Evolutionary conservation across 2,329 filamentous ascomycete genomes (phyloP).

Genomic region (Sclerotinia sclerotiorum): DNA sequence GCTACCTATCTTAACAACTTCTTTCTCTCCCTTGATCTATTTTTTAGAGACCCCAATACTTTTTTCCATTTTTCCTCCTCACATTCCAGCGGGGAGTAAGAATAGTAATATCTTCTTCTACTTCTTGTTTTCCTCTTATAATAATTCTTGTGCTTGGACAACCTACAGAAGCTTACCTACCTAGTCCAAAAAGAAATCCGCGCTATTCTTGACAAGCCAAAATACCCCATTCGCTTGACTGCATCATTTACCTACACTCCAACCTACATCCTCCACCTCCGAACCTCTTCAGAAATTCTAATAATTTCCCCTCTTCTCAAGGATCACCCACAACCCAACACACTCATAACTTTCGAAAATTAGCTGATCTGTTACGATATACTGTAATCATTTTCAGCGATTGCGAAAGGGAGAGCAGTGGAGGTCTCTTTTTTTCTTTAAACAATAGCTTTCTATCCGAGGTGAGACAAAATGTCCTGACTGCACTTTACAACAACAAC

Average conservation of each 20-base stretch:
- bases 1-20: background rate
- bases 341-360: background rate
- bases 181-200: background rate
- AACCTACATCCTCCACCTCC: slow-evolving; percentile 3
- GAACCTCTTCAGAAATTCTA: slow-evolving; percentile 13
- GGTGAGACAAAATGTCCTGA: slow-evolving; percentile 35
- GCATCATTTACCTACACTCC: slow-evolving; percentile 16
- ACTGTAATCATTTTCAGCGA: slow-evolving; percentile 17
- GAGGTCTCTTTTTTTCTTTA: slow-evolving; percentile 19
- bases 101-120: no score
- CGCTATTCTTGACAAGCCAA: background rate
- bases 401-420: slow-evolving; percentile 25
- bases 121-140: no score
- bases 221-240: slow-evolving; percentile 18
- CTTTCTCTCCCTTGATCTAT: no score
- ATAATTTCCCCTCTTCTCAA: slow-evolving; percentile 23
- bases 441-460: slow-evolving; percentile 32
- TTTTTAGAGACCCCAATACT: no score
- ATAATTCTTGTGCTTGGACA: no score
- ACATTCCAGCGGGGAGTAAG: no score
- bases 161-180: no score
- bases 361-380: slow-evolving; percentile 18
- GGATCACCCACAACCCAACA: background rate
- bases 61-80: no score
- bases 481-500: background rate